A percentile compares a stretch with the other conserved stretches of the same genome.
Conservation (phyloP, 2,329 filamentous ascomycete species). For the Xylaria sp. region DNA sequence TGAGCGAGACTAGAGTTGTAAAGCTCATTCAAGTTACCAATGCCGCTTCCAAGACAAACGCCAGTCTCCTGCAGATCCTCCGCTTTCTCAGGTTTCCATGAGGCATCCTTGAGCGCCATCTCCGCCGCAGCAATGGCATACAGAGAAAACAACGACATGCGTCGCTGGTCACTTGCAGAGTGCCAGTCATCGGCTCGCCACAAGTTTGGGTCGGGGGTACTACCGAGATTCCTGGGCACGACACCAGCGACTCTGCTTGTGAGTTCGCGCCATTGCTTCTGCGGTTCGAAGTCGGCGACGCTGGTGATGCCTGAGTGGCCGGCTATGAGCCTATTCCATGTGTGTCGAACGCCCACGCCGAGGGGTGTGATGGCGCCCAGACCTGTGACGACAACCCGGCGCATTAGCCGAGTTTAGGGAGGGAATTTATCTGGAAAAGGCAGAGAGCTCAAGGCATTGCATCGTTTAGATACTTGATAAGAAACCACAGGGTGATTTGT, state of each 20-base stretch:
- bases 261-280: slow-evolving; percentile 59
- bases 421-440: not conserved
- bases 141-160: slow-evolving; percentile 88
- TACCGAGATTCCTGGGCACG: slow-evolving; percentile 50
- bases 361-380: slow-evolving; percentile 78
- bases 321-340: slow-evolving; percentile 76
- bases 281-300: slow-evolving; percentile 55
- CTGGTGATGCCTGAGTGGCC: slow-evolving; percentile 77
- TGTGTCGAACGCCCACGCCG: slow-evolving; percentile 69
- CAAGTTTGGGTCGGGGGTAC: slow-evolving; percentile 25
- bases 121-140: slow-evolving; percentile 82
- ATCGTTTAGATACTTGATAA: not conserved
- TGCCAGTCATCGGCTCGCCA: slow-evolving; percentile 55
- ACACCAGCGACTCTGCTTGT: slow-evolving; percentile 82
- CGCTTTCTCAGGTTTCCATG: slow-evolving; percentile 59
- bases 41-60: slow-evolving; percentile 89
- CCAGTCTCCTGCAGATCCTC: slow-evolving; percentile 72
- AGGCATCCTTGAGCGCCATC: slow-evolving; percentile 79
- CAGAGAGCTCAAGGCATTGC: not conserved
- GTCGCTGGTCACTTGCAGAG: slow-evolving; percentile 52
- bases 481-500: not conserved
- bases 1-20: slow-evolving; percentile 78
- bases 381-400: slow-evolving; percentile 78
- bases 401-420: slow-evolving; percentile 38
- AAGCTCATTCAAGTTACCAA: slow-evolving; percentile 87